Conservation (phyloP, 2,329 filamentous ascomycete species). For the Cytospora leucostoma region DNA sequence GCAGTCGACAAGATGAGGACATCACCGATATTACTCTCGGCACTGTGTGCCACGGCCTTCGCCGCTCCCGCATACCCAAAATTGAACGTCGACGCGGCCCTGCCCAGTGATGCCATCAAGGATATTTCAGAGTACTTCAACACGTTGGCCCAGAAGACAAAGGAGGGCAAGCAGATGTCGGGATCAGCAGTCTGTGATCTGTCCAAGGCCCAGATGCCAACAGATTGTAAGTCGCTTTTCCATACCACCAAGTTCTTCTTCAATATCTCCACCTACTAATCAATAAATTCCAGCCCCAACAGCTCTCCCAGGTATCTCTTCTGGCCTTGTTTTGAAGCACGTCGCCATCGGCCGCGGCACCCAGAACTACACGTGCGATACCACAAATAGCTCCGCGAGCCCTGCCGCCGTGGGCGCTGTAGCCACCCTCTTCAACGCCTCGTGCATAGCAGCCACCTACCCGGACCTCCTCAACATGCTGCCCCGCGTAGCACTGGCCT, state of each 20-base stretch:
- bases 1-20: conserved; percentile 49
- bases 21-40: conserved; percentile 49
- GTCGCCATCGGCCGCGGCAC: conserved; percentile 86
- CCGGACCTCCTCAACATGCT: conserved; percentile 67
- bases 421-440: conserved; percentile 85
- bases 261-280: conserved; percentile 31
- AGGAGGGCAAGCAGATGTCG: conserved; percentile 46
- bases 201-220: conserved; percentile 52
- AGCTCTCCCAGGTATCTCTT: conserved; percentile 60
- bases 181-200: conserved; percentile 55
- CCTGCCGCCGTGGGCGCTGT: conserved; percentile 73
- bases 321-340: conserved; percentile 68
- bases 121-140: conserved; percentile 64
- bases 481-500: conserved; percentile 68
- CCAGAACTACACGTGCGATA: conserved; percentile 88
- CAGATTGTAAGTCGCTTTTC: conserved; percentile 24
- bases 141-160: conserved; percentile 57
- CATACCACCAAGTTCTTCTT: conserved; percentile 37
- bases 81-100: conserved; percentile 43
- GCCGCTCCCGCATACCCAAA: conserved; percentile 51
- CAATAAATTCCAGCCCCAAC: conserved; percentile 49
- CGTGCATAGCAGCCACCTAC: conserved; percentile 72
- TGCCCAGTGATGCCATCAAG: conserved; percentile 43
- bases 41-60: conserved; percentile 45
- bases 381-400: conserved; percentile 56